A percentile compares a stretch with the other conserved stretches of the same genome.
Conservation (phyloP, 2,329 filamentous ascomycete species). For the Aspergillus nomiae region DNA sequence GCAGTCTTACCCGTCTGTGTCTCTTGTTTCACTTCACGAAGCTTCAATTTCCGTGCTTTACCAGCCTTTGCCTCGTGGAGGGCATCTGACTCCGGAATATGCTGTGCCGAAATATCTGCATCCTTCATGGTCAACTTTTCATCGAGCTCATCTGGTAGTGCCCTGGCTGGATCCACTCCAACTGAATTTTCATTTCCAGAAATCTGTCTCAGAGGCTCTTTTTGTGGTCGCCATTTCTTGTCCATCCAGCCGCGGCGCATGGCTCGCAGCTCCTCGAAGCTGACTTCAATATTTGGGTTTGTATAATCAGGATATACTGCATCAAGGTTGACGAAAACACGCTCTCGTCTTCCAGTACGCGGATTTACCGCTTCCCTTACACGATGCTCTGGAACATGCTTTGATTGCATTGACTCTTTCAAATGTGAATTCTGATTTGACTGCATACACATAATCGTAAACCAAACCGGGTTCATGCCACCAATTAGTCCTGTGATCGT, state of each 20-base stretch:
- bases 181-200: constrained; percentile 43
- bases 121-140: constrained; percentile 34
- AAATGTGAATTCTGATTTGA: constrained; percentile 43
- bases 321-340: constrained; percentile 83
- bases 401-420: constrained; percentile 42
- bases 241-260: constrained; percentile 68
- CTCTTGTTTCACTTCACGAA: constrained; percentile 79
- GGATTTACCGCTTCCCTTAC: constrained; percentile 82
- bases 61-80: constrained; percentile 31
- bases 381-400: constrained; percentile 69
- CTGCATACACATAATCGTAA: constrained; percentile 57
- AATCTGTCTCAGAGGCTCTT: constrained; percentile 58
- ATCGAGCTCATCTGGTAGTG: constrained; percentile 32
- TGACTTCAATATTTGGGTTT: constrained; percentile 72
- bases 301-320: constrained; percentile 79
- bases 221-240: constrained; percentile 53
- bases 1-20: constrained; percentile 78
- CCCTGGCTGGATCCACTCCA: constrained; percentile 23
- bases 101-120: constrained; percentile 16
- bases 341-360: constrained; percentile 78
- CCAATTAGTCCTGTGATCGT: constrained; percentile 95
- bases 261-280: constrained; percentile 90
- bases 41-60: constrained; percentile 71
- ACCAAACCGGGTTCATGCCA: constrained; percentile 47
- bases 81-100: constrained; percentile 21